A percentile compares a stretch with the other conserved stretches of the same genome.
Conservation (phyloP, 2,329 filamentous ascomycete species). For the Xylaria sp. region DNA sequence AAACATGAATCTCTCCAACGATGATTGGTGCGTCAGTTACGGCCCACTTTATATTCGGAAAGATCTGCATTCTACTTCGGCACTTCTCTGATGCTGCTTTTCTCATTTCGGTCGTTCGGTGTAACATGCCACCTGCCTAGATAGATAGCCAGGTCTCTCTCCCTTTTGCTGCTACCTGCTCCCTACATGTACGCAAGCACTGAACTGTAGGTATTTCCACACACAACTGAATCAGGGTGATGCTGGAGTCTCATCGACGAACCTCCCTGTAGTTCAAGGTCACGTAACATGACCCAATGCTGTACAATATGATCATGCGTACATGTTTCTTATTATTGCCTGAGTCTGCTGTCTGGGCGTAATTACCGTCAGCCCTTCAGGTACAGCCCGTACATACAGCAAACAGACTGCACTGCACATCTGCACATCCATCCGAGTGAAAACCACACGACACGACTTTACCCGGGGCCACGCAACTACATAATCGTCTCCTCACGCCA, state of each 20-base stretch:
- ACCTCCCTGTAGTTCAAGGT: constrained; percentile 3
- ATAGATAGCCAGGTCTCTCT: constrained; percentile 16
- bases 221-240: constrained; percentile 4
- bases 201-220: too few relatives aligned
- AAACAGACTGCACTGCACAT: too few relatives aligned
- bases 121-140: constrained; percentile 25
- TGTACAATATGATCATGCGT: constrained; percentile 11
- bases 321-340: constrained; percentile 21
- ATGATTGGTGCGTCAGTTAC: constrained; percentile 22
- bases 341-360: constrained; percentile 23
- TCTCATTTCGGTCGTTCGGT: constrained; percentile 31
- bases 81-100: constrained; percentile 31
- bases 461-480: constrained; percentile 25
- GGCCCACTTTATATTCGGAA: constrained; percentile 16
- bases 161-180: constrained; percentile 14
- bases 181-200: too few relatives aligned
- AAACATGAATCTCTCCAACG: constrained; percentile 9
- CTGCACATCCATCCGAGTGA: too few relatives aligned
- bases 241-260: constrained; percentile 21
- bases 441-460: too few relatives aligned
- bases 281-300: constrained; percentile 14
- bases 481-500: constrained; percentile 13
- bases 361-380: constrained; percentile 17
- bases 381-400: too few relatives aligned
- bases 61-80: constrained; percentile 33